These are phyloP conservation scores for Jimgerdemannia flammicorona DNA, from an alignment of 192 early-diverging fungal species.

Conservation along the genomic window DNA sequence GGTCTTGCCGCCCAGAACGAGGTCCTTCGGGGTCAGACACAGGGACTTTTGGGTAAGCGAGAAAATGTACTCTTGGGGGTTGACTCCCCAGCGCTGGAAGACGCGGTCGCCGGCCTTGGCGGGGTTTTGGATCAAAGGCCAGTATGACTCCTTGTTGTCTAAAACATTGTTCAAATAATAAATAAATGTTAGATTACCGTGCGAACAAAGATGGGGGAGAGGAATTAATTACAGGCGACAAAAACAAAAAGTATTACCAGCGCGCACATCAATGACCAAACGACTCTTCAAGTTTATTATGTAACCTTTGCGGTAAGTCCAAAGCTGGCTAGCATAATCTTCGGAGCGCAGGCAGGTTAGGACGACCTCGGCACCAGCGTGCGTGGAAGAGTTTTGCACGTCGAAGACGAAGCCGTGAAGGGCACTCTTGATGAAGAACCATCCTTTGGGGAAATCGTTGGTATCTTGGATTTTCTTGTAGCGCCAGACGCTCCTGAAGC, in stretches of 20 bases:
- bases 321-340: conserved; percentile 26
- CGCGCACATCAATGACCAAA: conserved; percentile 17
- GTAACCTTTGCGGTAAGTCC: conserved; percentile 22
- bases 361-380: conserved; percentile 10
- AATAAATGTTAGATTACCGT: neutral
- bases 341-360: conserved; percentile 13
- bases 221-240: neutral
- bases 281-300: conserved; percentile 22
- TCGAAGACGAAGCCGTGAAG: conserved; percentile 26
- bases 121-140: neutral
- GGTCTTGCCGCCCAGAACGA: neutral
- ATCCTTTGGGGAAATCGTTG: conserved; percentile 16
- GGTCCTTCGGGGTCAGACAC: neutral
- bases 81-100: conserved; percentile 6
- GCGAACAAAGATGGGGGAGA: neutral
- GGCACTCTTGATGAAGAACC: conserved; percentile 25
- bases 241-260: neutral
- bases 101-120: conserved; percentile 20
- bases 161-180: neutral
- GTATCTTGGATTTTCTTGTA: conserved; percentile 16
- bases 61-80: neutral
- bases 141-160: neutral
- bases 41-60: neutral
- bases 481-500: conserved; percentile 15
- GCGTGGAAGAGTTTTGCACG: conserved; percentile 2